These are phyloP conservation scores for Torrubiella hemipterigena DNA, from an alignment of 2,329 filamentous ascomycete species.

Conservation along the genomic window DNA sequence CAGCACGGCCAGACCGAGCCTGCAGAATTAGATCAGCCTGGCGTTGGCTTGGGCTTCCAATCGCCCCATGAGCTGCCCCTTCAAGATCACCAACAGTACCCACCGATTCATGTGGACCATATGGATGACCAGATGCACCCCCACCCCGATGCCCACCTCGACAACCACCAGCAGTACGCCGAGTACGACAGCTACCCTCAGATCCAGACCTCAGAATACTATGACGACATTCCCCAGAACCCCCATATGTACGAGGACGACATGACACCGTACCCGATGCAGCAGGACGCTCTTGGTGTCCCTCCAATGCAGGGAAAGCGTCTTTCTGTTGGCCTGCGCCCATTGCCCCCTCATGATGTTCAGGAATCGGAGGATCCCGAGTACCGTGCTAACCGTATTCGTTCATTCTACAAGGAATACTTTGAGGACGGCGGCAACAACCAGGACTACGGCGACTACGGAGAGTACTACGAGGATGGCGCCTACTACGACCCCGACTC, in stretches of 20 bases:
- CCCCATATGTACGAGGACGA: slow-evolving; percentile 9
- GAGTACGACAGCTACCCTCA: slow-evolving; percentile 12
- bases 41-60: slow-evolving; percentile 22
- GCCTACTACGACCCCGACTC: slow-evolving; percentile 54
- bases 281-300: slow-evolving; percentile 32
- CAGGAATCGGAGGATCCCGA: slow-evolving; percentile 78
- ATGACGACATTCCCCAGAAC: slow-evolving; percentile 18
- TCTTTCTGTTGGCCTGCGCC: slow-evolving; percentile 64
- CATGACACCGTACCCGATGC: slow-evolving; percentile 12
- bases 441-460: slow-evolving; percentile 64
- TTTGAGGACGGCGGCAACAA: slow-evolving; percentile 61
- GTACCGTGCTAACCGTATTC: slow-evolving; percentile 86
- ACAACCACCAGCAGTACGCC: slow-evolving; percentile 7
- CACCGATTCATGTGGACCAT: too few relatives aligned
- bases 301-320: slow-evolving; percentile 44
- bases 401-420: slow-evolving; percentile 99
- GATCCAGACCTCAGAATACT: slow-evolving; percentile 19
- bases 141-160: slow-evolving; percentile 9
- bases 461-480: slow-evolving; percentile 57
- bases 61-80: too few relatives aligned
- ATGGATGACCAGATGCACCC: slow-evolving; percentile 19
- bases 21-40: slow-evolving; percentile 16
- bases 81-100: too few relatives aligned
- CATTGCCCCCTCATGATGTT: slow-evolving; percentile 76
- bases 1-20: slow-evolving; percentile 12